Conservation (phyloP, 1,139 yeast species). For the Yamadazyma spencermartinsiae region DNA sequence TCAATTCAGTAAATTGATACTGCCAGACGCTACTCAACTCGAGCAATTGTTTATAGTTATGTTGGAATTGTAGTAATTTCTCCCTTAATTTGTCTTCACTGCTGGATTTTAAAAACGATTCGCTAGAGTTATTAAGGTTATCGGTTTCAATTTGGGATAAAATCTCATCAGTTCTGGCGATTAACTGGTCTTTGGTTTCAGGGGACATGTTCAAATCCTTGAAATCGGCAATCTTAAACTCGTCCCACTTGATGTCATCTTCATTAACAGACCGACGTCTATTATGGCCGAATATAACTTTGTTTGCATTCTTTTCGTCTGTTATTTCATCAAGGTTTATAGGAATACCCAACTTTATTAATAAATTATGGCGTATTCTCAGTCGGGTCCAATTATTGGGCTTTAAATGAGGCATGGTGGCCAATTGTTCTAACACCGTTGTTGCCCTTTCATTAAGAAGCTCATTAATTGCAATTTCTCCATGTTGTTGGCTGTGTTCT, state of each 20-base stretch:
- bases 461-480: neutral
- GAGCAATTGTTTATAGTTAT: conserved; percentile 31
- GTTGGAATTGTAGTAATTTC: conserved; percentile 30
- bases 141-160: conserved; percentile 38
- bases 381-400: conserved; percentile 62
- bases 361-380: conserved; percentile 55
- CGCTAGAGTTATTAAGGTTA: conserved; percentile 34
- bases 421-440: conserved; percentile 34
- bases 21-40: conserved; percentile 51
- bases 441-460: conserved; percentile 28
- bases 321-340: conserved; percentile 18
- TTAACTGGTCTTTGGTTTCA: conserved; percentile 20
- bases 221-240: conserved; percentile 28
- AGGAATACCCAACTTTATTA: conserved; percentile 33
- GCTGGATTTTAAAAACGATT: conserved; percentile 23
- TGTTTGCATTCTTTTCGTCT: conserved; percentile 6
- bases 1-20: conserved; percentile 39
- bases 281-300: conserved; percentile 3
- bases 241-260: conserved; percentile 35
- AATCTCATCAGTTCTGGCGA: conserved; percentile 25
- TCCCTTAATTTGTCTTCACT: conserved; percentile 11
- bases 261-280: conserved; percentile 28
- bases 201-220: conserved; percentile 21
- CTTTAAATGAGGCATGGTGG: conserved; percentile 42
- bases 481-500: neutral